Percentiles rank a stretch among this genome's conserved stretches.
Conservation (phyloP, 257 asterid species). For the Solanum megistacrolobum region DNA sequence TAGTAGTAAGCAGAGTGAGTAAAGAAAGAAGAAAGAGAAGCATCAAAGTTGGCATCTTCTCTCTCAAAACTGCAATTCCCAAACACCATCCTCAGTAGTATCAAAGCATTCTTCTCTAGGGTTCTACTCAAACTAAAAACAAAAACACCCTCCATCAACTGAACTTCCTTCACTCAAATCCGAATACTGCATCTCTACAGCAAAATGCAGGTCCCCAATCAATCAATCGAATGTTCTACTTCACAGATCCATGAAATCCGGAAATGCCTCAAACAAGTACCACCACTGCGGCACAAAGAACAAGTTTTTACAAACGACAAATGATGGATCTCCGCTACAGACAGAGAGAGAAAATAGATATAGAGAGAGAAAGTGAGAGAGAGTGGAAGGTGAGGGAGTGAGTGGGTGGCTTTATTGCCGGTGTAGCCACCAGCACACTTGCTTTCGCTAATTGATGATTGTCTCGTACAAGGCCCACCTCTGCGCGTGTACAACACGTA, state of each 20-base stretch:
- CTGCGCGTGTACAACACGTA: constrained; percentile 11
- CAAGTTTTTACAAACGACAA: not conserved
- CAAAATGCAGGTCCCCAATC: constrained; percentile 38
- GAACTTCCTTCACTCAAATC: constrained; percentile 20
- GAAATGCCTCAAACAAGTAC: not conserved
- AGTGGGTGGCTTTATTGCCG: constrained; percentile 17
- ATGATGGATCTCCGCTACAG: not conserved
- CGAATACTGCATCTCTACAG: constrained; percentile 33
- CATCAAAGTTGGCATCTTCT: constrained; percentile 39
- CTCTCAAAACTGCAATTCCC: constrained; percentile 35
- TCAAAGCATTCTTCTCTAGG: constrained; percentile 29
- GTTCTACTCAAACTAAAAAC: constrained; percentile 25
- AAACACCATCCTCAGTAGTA: constrained; percentile 43
- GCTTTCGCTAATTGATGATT: constrained; percentile 9
- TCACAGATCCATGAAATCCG: constrained; percentile 33
- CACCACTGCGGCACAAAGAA: not conserved
- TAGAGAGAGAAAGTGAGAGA: not conserved
- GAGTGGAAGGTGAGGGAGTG: not conserved
- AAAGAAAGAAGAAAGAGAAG: constrained; percentile 49
- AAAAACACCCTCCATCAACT: constrained; percentile 25
- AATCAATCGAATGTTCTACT: not conserved
- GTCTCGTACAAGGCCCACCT: not conserved
- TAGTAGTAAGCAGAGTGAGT: constrained; percentile 42
- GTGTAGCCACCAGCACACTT: constrained; percentile 21
- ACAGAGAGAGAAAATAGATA: not conserved